phyloP scores from a whole-genome alignment of 2,329 filamentous ascomycete species.

The Didymella pinodella region DNA sequence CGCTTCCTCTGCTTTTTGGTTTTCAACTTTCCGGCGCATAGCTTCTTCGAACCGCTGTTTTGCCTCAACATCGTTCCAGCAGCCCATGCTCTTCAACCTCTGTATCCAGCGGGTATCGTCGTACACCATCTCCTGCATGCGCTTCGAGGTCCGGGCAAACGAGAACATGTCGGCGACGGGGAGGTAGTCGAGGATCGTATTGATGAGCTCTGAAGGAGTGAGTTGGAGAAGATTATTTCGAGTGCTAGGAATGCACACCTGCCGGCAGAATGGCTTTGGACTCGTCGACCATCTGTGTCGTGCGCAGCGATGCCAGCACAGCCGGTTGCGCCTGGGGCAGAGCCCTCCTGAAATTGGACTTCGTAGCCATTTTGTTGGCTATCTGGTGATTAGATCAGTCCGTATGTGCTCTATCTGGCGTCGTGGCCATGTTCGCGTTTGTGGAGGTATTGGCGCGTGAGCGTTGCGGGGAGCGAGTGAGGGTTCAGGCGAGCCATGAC shows the following conservation, averaged over 20 bases:
- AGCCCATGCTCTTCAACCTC: constrained; percentile 82
- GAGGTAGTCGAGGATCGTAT: constrained; percentile 86
- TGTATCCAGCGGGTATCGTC: constrained; percentile 96
- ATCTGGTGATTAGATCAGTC: constrained; percentile 2
- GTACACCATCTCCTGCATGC: constrained; percentile 97
- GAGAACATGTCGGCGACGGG: constrained; percentile 84
- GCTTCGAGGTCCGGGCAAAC: constrained; percentile 83
- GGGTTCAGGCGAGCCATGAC: constrained; percentile 25
- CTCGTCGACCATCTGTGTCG: constrained; percentile 80
- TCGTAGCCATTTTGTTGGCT: constrained; percentile 44
- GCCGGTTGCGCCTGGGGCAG: constrained; percentile 44
- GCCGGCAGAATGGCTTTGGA: constrained; percentile 82
- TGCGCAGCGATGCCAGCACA: constrained; percentile 78
- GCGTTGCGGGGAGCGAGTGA: constrained; percentile 14
- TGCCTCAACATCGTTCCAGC: constrained; percentile 91
- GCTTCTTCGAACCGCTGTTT: constrained; percentile 79
- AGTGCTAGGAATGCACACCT: constrained; percentile 60
- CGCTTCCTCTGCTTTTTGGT: constrained; percentile 56
- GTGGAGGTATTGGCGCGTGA: constrained; percentile 1
- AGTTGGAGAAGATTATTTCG: constrained; percentile 3
- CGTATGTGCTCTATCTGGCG: constrained; percentile 3
- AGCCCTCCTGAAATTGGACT: constrained; percentile 61
- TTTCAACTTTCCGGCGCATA: constrained; percentile 64
- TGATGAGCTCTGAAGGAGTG: constrained; percentile 74
- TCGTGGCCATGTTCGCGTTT: constrained; percentile 18